Conservation (phyloP, 306 rosid species). For the Astragalus glycyphyllos region DNA sequence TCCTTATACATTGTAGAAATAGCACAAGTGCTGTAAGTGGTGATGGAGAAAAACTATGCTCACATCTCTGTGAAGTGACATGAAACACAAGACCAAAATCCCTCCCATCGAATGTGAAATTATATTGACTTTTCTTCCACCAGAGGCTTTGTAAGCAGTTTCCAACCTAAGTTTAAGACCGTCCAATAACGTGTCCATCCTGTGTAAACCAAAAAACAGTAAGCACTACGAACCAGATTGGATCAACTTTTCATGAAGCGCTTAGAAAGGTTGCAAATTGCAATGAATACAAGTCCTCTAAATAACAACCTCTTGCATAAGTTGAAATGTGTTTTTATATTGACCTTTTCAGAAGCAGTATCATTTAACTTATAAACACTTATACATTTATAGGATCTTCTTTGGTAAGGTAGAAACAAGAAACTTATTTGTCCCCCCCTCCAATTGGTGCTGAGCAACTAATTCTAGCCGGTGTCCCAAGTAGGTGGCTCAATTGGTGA, state of each 20-base stretch:
- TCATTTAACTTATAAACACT: background rate
- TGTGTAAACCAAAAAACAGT: constrained; percentile 48
- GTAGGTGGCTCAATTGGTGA: no score
- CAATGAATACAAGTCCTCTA: background rate
- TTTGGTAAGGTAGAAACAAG: background rate
- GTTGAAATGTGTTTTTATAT: background rate
- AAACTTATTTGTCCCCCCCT: no score
- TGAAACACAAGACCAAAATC: constrained; percentile 70
- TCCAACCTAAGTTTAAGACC: constrained; percentile 79
- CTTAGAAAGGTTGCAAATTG: background rate
- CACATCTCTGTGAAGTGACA: constrained; percentile 80
- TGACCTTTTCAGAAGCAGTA: background rate
- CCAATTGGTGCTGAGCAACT: no score
- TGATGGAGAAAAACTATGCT: constrained; percentile 45
- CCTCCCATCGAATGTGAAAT: constrained; percentile 98
- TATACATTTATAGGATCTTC: background rate
- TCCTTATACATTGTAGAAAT: constrained; percentile 36
- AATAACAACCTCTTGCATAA: background rate
- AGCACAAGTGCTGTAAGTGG: constrained; percentile 34
- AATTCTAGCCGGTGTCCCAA: no score
- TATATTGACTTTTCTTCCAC: constrained; percentile 87
- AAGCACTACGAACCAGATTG: constrained; percentile 5
- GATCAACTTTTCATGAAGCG: constrained; percentile 1
- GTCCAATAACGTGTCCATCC: constrained; percentile 77
- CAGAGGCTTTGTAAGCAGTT: constrained; percentile 83